Percentiles rank a stretch among this genome's conserved stretches.
Conservation (phyloP, 371 early-diverging fungal species). For the Amoeboaphelidium occidentale region DNA sequence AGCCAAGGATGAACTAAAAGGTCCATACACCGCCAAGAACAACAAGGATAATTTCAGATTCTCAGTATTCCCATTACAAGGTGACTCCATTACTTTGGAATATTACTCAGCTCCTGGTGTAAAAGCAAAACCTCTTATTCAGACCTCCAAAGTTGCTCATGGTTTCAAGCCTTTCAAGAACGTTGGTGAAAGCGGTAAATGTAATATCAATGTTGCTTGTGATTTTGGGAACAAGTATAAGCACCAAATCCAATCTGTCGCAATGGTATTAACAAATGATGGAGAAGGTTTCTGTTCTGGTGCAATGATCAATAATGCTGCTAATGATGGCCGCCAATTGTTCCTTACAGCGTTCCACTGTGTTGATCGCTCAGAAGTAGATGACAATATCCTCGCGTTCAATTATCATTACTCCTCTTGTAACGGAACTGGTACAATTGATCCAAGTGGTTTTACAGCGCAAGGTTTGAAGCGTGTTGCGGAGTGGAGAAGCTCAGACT, state of each 20-base stretch:
- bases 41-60: slow-evolving; percentile 15
- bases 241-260: slow-evolving; percentile 18
- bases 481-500: slow-evolving; percentile 10
- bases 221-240: slow-evolving; percentile 9
- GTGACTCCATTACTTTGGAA: slow-evolving; percentile 13
- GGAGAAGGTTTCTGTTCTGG: slow-evolving; percentile 24
- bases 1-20: too few relatives aligned
- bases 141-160: slow-evolving; percentile 12
- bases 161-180: slow-evolving; percentile 13
- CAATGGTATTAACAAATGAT: slow-evolving; percentile 17
- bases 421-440: slow-evolving; percentile 4
- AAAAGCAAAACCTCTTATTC: slow-evolving; percentile 2
- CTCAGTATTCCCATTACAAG: slow-evolving; percentile 16
- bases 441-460: slow-evolving; percentile 15
- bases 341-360: slow-evolving; percentile 24
- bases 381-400: slow-evolving; percentile 20
- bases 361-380: slow-evolving; percentile 10
- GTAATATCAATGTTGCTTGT: slow-evolving; percentile 21
- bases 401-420: slow-evolving; percentile 18
- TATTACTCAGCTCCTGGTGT: slow-evolving; percentile 6
- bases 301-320: slow-evolving; percentile 19
- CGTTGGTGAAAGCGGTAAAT: slow-evolving; percentile 14
- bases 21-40: slow-evolving; percentile 4
- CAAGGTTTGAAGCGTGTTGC: slow-evolving; percentile 17
- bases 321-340: slow-evolving; percentile 20